Evolutionary conservation across 306 rosid genomes (phyloP).

Genomic region (Pueraria montana): DNA sequence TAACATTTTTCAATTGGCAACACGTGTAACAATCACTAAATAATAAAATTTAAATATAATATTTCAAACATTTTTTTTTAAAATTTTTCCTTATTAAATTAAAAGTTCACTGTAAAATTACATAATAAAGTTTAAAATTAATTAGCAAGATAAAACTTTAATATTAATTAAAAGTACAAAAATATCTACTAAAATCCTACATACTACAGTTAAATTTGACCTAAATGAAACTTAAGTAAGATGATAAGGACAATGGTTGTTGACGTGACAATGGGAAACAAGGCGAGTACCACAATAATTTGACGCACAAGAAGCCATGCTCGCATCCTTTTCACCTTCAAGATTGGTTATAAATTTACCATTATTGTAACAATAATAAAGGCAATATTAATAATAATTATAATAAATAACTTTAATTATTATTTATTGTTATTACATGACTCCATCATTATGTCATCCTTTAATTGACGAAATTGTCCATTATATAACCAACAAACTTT

Average conservation of each 20-base stretch:
- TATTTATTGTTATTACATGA: neutral
- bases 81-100: neutral
- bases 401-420: neutral
- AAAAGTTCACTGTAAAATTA: too few species aligned
- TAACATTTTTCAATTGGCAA: neutral
- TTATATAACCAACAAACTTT: neutral
- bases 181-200: neutral
- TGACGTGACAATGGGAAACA: neutral
- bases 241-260: neutral
- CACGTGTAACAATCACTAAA: neutral
- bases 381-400: neutral
- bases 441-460: neutral
- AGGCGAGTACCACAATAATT: constrained; percentile 3
- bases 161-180: neutral
- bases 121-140: neutral
- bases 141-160: neutral
- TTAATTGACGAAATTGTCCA: constrained; percentile 34
- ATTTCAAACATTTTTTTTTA: too few species aligned
- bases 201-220: neutral
- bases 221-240: neutral
- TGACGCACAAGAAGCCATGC: neutral
- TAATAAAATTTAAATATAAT: too few species aligned
- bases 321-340: neutral
- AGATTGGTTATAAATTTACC: neutral
- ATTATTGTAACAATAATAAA: neutral